phyloP scores from a whole-genome alignment of 805 yeast genomes.

The Komagataella kurtzmanii region DNA sequence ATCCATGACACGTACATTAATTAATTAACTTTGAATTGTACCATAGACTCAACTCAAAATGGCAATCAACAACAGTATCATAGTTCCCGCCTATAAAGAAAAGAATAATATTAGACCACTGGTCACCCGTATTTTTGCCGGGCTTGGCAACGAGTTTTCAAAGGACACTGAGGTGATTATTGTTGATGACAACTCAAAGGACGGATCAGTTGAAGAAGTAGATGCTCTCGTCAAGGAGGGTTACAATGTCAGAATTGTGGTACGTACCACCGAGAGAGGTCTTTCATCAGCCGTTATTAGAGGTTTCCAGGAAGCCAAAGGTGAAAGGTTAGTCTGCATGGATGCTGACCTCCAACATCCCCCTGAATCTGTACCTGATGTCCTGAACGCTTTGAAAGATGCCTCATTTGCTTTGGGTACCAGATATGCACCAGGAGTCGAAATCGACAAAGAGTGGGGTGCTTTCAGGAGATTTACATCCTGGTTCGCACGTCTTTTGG shows the following conservation, averaged over 20 bases:
- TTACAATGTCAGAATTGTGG: constrained; percentile 33
- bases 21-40: neutral
- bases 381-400: constrained; percentile 23
- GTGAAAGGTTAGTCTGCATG: constrained; percentile 35
- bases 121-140: constrained; percentile 33
- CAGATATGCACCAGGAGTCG: constrained; percentile 41
- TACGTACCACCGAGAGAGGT: constrained; percentile 36
- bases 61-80: constrained; percentile 14
- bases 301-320: constrained; percentile 32
- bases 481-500: constrained; percentile 33
- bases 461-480: constrained; percentile 34
- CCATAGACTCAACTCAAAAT: neutral
- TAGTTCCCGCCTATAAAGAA: constrained; percentile 40
- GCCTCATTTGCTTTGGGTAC: constrained; percentile 35
- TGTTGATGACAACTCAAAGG: constrained; percentile 37
- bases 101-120: constrained; percentile 33
- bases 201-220: constrained; percentile 40
- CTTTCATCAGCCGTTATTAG: constrained; percentile 33
- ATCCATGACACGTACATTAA: neutral
- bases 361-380: constrained; percentile 34
- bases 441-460: constrained; percentile 41
- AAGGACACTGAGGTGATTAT: constrained; percentile 31
- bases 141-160: constrained; percentile 27
- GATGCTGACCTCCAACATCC: constrained; percentile 43
- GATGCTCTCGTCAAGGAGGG: constrained; percentile 28